Conservation (phyloP, 768 basidiomycete species). For the Lactarius quietus region DNA sequence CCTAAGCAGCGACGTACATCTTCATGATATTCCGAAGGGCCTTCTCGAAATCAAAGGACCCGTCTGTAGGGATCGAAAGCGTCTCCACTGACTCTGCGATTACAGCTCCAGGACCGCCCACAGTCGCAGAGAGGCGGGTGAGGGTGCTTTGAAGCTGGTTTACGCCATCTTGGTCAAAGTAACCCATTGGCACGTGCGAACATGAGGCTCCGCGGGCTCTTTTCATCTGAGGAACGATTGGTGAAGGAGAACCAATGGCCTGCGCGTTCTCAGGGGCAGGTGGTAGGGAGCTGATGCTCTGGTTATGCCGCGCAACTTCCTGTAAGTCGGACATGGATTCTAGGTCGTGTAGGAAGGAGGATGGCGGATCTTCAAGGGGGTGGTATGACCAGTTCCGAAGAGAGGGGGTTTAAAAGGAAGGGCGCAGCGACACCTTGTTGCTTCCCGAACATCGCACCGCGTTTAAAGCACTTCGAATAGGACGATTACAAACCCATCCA, state of each 20-base stretch:
- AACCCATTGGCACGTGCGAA: constrained; percentile 40
- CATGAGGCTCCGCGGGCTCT: neutral
- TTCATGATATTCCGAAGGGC: constrained; percentile 28
- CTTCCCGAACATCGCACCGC: neutral
- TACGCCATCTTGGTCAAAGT: constrained; percentile 55
- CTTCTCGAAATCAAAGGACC: constrained; percentile 34
- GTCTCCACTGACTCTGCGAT: constrained; percentile 26
- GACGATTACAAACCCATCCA: neutral
- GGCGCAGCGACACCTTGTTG: neutral
- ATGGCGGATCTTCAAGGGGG: neutral
- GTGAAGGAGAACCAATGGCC: neutral
- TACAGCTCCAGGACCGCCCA: too few relatives aligned
- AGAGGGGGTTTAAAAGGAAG: neutral
- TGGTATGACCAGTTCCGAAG: neutral
- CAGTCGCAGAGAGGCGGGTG: constrained; percentile 26
- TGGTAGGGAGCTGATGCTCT: constrained; percentile 14
- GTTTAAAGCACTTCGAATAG: neutral
- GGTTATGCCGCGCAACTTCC: neutral
- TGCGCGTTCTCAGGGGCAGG: constrained; percentile 1
- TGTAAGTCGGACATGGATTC: constrained; percentile 6
- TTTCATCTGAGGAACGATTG: neutral
- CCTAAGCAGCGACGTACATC: constrained; percentile 22
- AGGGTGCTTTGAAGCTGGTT: constrained; percentile 39
- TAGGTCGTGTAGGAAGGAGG: neutral
- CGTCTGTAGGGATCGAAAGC: constrained; percentile 24